Conservation (phyloP, 2,329 filamentous ascomycete genomes). For the Domatiomyces catenatus region DNA sequence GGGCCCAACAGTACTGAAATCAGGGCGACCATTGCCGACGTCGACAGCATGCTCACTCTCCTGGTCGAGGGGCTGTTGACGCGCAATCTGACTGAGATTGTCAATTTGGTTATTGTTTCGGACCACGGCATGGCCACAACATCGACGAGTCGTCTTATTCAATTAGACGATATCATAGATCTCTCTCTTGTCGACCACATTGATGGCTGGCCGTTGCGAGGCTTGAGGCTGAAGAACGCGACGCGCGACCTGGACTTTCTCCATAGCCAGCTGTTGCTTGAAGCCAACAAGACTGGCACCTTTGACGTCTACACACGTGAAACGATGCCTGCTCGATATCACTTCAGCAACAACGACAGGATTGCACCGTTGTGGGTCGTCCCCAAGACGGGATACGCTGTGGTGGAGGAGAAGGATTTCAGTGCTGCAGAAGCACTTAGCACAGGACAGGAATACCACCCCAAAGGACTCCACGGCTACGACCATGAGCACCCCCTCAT, state of each 20-base stretch:
- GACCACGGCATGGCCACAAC: constrained; percentile 98
- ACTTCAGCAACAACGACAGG: constrained; percentile 73
- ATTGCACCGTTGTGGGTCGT: constrained; percentile 94
- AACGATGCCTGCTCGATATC: constrained; percentile 83
- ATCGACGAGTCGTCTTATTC: constrained; percentile 60
- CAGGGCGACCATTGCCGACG: constrained; percentile 56
- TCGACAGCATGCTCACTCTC: constrained; percentile 65
- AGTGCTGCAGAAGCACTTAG: constrained; percentile 52
- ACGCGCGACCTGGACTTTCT: constrained; percentile 48
- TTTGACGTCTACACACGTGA: constrained; percentile 76
- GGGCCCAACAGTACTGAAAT: constrained; percentile 95
- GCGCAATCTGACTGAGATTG: constrained; percentile 73
- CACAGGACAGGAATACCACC: constrained; percentile 55
- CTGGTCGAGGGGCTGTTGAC: constrained; percentile 61
- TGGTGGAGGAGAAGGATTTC: constrained; percentile 68
- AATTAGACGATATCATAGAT: constrained; percentile 80
- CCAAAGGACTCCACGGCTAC: constrained; percentile 80
- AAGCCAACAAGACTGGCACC: constrained; percentile 37
- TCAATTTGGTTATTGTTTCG: constrained; percentile 91
- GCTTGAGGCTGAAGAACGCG: constrained; percentile 62
- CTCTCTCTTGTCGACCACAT: constrained; percentile 60
- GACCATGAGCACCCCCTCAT: constrained; percentile 90
- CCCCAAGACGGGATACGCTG: constrained; percentile 81
- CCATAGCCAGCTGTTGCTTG: constrained; percentile 40
- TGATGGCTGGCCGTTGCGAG: constrained; percentile 89